Conservation (phyloP, 1,284 basidiomycete species). For the Naganishia sp. region DNA sequence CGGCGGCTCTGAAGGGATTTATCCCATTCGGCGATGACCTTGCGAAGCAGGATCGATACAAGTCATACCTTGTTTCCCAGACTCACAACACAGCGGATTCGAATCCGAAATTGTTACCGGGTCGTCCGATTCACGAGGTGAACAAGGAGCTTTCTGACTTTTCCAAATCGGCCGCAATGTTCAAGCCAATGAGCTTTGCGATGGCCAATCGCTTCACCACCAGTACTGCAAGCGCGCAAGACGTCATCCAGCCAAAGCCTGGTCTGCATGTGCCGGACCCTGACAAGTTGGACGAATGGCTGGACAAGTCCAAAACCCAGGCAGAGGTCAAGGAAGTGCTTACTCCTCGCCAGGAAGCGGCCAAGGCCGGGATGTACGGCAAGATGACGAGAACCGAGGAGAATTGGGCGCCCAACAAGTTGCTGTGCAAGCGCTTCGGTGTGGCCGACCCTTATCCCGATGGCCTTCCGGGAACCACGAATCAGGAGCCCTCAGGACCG, state of each 20-base stretch:
- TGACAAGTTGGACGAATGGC: slow-evolving; percentile 36
- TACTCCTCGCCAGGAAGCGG: slow-evolving; percentile 76
- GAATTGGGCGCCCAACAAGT: slow-evolving; percentile 73
- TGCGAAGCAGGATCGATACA: slow-evolving; percentile 81
- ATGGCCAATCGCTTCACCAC: slow-evolving; percentile 92
- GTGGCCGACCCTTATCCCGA: slow-evolving; percentile 77
- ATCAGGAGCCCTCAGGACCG: slow-evolving; percentile 11
- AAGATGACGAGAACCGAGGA: slow-evolving; percentile 72
- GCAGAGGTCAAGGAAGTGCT: slow-evolving; percentile 57
- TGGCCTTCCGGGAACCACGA: slow-evolving; percentile 42
- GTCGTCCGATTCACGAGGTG: slow-evolving; percentile 67
- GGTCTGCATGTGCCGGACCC: slow-evolving; percentile 66
- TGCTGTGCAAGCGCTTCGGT: slow-evolving; percentile 93
- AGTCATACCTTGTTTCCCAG: slow-evolving; percentile 75
- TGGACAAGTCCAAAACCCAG: slow-evolving; percentile 47
- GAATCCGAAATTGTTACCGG: slow-evolving; percentile 59
- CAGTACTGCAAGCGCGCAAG: slow-evolving; percentile 58
- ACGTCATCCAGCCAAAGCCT: slow-evolving; percentile 65
- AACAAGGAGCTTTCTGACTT: slow-evolving; percentile 84
- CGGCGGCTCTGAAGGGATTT: slow-evolving; percentile 83
- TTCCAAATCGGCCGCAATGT: slow-evolving; percentile 79
- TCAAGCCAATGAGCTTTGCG: slow-evolving; percentile 85
- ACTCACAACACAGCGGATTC: slow-evolving; percentile 56
- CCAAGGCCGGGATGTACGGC: slow-evolving; percentile 82
- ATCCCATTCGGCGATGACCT: slow-evolving; percentile 81